Evolutionary conservation across 805 yeast species (phyloP).

Genomic region (Candida fluviatilis): DNA sequence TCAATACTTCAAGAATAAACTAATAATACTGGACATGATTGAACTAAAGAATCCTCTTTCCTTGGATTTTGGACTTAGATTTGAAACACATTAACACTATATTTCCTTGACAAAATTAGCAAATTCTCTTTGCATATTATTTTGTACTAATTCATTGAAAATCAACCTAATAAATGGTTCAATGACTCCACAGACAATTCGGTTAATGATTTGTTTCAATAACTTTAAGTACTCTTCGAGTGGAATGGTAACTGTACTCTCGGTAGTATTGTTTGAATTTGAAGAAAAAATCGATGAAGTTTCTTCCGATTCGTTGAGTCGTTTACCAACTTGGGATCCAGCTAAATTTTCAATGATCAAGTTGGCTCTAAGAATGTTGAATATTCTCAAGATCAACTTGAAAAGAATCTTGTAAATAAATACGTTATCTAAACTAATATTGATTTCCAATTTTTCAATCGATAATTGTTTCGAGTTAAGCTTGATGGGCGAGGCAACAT

Average conservation of each 20-base stretch:
- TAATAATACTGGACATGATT: too few species aligned
- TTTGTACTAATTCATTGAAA: slow-evolving; percentile 28
- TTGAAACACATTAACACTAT: too few species aligned
- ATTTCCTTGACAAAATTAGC: slow-evolving; percentile 18
- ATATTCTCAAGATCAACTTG: slow-evolving; percentile 24
- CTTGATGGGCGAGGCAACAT: slow-evolving; percentile 36
- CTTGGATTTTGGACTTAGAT: too few species aligned
- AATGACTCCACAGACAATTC: slow-evolving; percentile 32
- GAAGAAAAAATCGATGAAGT: slow-evolving; percentile 34
- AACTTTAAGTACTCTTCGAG: slow-evolving; percentile 30
- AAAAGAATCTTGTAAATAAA: slow-evolving; percentile 35
- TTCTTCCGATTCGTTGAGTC: slow-evolving; percentile 15
- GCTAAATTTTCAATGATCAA: slow-evolving; percentile 7
- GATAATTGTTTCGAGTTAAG: slow-evolving; percentile 37
- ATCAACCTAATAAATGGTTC: slow-evolving; percentile 34
- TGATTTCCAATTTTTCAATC: slow-evolving; percentile 42
- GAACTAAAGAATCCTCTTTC: too few species aligned
- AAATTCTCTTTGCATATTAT: slow-evolving; percentile 25
- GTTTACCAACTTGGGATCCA: neutral
- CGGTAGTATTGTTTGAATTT: slow-evolving; percentile 19
- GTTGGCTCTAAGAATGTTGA: slow-evolving; percentile 23
- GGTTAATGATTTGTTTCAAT: slow-evolving; percentile 21
- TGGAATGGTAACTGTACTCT: slow-evolving; percentile 17
- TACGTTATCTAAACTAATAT: slow-evolving; percentile 34
- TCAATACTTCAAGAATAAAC: too few species aligned